These are phyloP conservation scores for Fomes fomentarius DNA, from an alignment of 1,284 basidiomycete genomes.

Conservation along the genomic window DNA sequence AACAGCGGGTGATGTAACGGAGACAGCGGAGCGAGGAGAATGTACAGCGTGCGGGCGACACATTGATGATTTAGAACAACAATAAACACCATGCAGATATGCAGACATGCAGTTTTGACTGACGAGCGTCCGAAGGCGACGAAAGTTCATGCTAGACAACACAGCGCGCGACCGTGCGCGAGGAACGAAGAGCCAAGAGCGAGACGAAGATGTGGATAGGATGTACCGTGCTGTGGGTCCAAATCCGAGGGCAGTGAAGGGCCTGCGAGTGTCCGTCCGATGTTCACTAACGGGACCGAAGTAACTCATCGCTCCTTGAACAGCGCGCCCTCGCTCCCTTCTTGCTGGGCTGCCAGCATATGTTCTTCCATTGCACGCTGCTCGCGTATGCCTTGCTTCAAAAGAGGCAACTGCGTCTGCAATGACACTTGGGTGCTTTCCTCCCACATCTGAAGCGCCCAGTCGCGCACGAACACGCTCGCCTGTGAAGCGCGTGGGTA, in stretches of 20 bases:
- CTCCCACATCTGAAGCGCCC: constrained; percentile 65
- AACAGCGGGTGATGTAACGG: constrained; percentile 5
- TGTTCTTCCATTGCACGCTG: constrained; percentile 36
- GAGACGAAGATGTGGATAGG: constrained; percentile 4
- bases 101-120: constrained; percentile 23
- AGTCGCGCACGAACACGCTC: constrained; percentile 61
- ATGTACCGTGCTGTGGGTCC: constrained; percentile 14
- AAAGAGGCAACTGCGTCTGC: constrained; percentile 49
- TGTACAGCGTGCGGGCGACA: constrained; percentile 13
- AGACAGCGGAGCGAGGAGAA: constrained; percentile 4
- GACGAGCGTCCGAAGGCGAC: constrained; percentile 20
- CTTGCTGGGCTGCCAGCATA: constrained; percentile 20
- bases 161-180: constrained; percentile 12
- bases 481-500: constrained; percentile 40
- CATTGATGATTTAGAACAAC: constrained; percentile 20
- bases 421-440: constrained; percentile 58
- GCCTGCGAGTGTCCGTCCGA: background rate
- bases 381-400: constrained; percentile 56
- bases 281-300: background rate
- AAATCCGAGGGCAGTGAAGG: constrained; percentile 2
- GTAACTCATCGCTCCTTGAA: constrained; percentile 15
- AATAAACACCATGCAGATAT: constrained; percentile 25
- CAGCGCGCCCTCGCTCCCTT: constrained; percentile 18
- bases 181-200: constrained; percentile 13
- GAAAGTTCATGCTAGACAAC: constrained; percentile 22